These are phyloP conservation scores for Paraurostyla sp. DNA, from an alignment of 73 alveolate species.

Conservation along the genomic window DNA sequence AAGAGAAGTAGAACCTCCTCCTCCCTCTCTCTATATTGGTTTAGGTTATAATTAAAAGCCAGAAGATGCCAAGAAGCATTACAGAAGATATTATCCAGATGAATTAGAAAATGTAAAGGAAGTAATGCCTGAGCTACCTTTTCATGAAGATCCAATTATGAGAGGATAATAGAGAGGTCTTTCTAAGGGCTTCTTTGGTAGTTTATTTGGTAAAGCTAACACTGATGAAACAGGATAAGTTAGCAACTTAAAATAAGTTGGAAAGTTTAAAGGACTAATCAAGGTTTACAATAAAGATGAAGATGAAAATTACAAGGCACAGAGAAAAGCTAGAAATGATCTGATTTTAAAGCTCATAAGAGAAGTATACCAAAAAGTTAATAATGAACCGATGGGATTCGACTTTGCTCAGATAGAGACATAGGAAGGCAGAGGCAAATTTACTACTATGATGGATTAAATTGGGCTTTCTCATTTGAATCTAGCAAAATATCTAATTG, in stretches of 20 bases:
- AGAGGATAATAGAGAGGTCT: slow-evolving; percentile 72
- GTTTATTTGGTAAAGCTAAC: slow-evolving; percentile 11
- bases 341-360: slow-evolving; percentile 41
- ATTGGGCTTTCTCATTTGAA: slow-evolving; percentile 45
- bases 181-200: slow-evolving; percentile 27
- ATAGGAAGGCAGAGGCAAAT: slow-evolving; percentile 46
- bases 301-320: neutral
- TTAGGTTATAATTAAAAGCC: slow-evolving; percentile 76
- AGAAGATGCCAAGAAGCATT: slow-evolving; percentile 74
- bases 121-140: slow-evolving; percentile 64
- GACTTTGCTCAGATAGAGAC: slow-evolving; percentile 45
- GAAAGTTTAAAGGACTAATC: slow-evolving; percentile 79
- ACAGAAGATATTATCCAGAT: slow-evolving; percentile 60
- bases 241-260: slow-evolving; percentile 65
- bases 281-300: slow-evolving; percentile 68
- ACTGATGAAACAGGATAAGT: slow-evolving; percentile 71
- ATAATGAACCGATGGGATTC: slow-evolving; percentile 5
- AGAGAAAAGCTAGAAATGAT: slow-evolving; percentile 40
- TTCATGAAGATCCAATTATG: slow-evolving; percentile 66
- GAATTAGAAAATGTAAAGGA: slow-evolving; percentile 59
- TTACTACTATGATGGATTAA: slow-evolving; percentile 46
- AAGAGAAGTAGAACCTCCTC: slow-evolving; percentile 69
- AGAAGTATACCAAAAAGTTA: slow-evolving; percentile 32
- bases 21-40: slow-evolving; percentile 50
- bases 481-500: neutral